Percentiles rank a stretch among this genome's conserved stretches.
Evolutionary conservation across 2,329 filamentous ascomycete species (phyloP).

Genomic region (Aspergillus hiratsukae): DNA sequence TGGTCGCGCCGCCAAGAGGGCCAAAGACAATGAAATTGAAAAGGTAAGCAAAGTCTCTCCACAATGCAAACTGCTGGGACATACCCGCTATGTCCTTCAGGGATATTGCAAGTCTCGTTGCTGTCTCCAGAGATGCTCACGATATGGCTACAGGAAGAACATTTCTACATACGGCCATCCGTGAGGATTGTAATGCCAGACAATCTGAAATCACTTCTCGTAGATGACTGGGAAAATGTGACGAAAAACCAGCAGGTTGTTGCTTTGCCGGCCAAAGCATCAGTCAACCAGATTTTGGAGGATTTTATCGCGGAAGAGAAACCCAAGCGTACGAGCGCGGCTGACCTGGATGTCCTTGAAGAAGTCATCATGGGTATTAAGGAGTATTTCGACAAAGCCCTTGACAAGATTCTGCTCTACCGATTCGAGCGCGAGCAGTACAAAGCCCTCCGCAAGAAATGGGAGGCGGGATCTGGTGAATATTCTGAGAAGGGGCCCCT

Average conservation of each 20-base stretch:
- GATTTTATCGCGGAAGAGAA: constrained; percentile 72
- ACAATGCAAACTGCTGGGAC: neutral
- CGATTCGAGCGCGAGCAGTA: constrained; percentile 91
- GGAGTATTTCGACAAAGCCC: constrained; percentile 89
- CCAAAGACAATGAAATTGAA: constrained; percentile 45
- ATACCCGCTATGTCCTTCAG: constrained; percentile 1
- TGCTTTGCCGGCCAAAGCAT: constrained; percentile 70
- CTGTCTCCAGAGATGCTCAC: constrained; percentile 2
- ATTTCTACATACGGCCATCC: constrained; percentile 76
- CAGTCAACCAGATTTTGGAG: constrained; percentile 72
- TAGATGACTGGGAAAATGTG: constrained; percentile 98
- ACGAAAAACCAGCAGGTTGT: constrained; percentile 93
- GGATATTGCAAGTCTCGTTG: neutral
- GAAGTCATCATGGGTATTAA: constrained; percentile 82
- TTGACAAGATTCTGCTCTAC: constrained; percentile 87
- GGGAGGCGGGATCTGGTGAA: constrained; percentile 59
- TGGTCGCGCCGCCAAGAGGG: constrained; percentile 42
- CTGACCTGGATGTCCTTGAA: constrained; percentile 79
- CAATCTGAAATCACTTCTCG: constrained; percentile 82
- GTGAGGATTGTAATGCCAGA: constrained; percentile 85
- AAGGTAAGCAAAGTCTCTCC: constrained; percentile 30
- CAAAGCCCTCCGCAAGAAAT: constrained; percentile 67
- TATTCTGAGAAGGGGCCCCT: constrained; percentile 66
- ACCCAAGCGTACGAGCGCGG: constrained; percentile 57
- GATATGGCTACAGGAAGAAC: constrained; percentile 65